Conservation (phyloP, 2,329 filamentous ascomycete species). For the Aspergillus glaucus region DNA sequence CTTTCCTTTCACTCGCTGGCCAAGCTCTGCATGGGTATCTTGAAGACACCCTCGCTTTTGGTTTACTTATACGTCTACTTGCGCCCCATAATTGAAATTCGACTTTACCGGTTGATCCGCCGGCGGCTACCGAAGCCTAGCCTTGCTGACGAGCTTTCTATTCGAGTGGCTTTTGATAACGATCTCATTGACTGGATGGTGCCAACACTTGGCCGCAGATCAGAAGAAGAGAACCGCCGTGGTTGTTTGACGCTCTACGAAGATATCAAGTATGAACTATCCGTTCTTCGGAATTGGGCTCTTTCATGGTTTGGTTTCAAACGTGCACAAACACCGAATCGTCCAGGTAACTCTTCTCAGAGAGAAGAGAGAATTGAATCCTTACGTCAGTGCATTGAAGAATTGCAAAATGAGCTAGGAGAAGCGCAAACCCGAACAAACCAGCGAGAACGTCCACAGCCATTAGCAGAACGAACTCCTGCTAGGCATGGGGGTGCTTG, state of each 20-base stretch:
- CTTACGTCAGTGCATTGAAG: constrained; percentile 25
- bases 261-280: constrained; percentile 33
- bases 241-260: constrained; percentile 29
- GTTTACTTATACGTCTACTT: constrained; percentile 32
- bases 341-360: constrained; percentile 8
- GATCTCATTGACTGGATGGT: constrained; percentile 40
- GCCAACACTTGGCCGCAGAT: constrained; percentile 33
- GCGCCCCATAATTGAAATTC: constrained; percentile 32
- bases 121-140: constrained; percentile 37
- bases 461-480: constrained; percentile 12
- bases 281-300: constrained; percentile 25
- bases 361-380: constrained; percentile 22
- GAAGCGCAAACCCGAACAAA: constrained; percentile 12
- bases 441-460: constrained; percentile 7
- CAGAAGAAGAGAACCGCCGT: constrained; percentile 35
- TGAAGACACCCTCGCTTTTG: constrained; percentile 31
- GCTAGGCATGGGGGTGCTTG: constrained; percentile 8
- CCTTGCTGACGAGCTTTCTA: constrained; percentile 35
- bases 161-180: constrained; percentile 38
- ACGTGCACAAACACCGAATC: constrained; percentile 8
- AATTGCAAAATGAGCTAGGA: constrained; percentile 24
- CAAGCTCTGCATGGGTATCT: constrained; percentile 18
- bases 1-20: constrained; percentile 22
- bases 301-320: constrained; percentile 25
- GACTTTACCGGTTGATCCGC: constrained; percentile 35